These are phyloP conservation scores for Chionographis japonica DNA, from an alignment of 106 monocot genomes.

Conservation along the genomic window DNA sequence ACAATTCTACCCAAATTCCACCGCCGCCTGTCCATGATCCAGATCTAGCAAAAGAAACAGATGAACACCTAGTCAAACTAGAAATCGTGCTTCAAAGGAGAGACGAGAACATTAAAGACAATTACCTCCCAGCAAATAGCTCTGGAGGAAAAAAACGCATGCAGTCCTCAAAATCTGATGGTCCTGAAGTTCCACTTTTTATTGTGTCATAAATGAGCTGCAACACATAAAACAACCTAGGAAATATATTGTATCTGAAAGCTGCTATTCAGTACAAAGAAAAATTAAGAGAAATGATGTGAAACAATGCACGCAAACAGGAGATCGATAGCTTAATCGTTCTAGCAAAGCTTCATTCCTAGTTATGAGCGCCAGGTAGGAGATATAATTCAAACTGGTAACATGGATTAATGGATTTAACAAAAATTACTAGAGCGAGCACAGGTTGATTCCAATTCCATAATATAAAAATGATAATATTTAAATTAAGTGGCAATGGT, in stretches of 20 bases:
- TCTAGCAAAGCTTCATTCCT: no score
- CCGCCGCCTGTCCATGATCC: conserved; percentile 96
- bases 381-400: no score
- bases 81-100: not conserved
- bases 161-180: conserved; percentile 88
- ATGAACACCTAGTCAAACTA: conserved; percentile 4
- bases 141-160: conserved; percentile 80
- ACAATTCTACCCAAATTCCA: conserved; percentile 95
- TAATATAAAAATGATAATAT: no score
- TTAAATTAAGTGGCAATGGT: no score
- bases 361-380: no score
- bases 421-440: no score
- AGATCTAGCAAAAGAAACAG: conserved; percentile 44
- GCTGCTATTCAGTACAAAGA: not conserved
- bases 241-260: not conserved
- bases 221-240: conserved; percentile 4
- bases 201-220: conserved; percentile 98
- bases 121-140: conserved; percentile 86
- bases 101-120: not conserved
- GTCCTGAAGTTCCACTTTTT: conserved; percentile 74
- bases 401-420: no score
- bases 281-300: no score
- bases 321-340: no score
- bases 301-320: no score
- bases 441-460: no score